Evolutionary conservation across 164 flowering plant species (phyloP).

Genomic region (Aristolochia contorta): DNA sequence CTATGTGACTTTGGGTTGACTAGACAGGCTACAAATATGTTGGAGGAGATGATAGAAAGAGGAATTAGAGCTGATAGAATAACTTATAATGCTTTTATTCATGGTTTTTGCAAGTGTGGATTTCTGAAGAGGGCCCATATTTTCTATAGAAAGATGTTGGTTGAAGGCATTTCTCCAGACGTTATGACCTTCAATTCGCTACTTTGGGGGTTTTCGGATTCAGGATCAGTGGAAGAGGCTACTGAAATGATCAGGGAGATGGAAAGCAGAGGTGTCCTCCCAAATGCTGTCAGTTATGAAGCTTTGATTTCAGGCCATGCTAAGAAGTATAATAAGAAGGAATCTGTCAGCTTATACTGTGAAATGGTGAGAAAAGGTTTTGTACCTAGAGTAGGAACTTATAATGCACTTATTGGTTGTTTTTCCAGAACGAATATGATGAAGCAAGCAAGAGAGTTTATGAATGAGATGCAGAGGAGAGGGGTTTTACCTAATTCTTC

Average conservation of each 20-base stretch:
- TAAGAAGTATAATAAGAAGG: slow-evolving; percentile 55
- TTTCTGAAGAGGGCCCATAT: slow-evolving; percentile 45
- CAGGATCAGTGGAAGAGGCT: slow-evolving; percentile 47
- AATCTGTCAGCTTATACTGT: slow-evolving; percentile 56
- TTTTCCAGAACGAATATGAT: slow-evolving; percentile 63
- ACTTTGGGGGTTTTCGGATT: slow-evolving; percentile 34
- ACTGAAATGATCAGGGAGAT: slow-evolving; percentile 42
- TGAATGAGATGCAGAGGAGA: slow-evolving; percentile 74
- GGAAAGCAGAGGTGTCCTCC: slow-evolving; percentile 46
- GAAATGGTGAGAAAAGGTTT: slow-evolving; percentile 81
- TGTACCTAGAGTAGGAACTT: slow-evolving; percentile 60
- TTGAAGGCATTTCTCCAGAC: slow-evolving; percentile 54
- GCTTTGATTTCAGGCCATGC: slow-evolving; percentile 59
- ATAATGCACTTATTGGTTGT: slow-evolving; percentile 61
- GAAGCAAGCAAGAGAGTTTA: slow-evolving; percentile 74
- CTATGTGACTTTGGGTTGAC: slow-evolving; percentile 80
- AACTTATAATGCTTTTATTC: slow-evolving; percentile 68
- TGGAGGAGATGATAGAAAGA: slow-evolving; percentile 46
- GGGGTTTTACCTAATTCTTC: slow-evolving; percentile 58
- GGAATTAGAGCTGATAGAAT: slow-evolving; percentile 46
- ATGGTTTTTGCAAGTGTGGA: slow-evolving; percentile 56
- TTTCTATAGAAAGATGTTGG: slow-evolving; percentile 43
- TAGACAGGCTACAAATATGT: slow-evolving; percentile 38
- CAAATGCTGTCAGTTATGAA: slow-evolving; percentile 53
- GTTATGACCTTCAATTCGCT: slow-evolving; percentile 58